Evolutionary conservation across 345 rosid genomes (phyloP).

Genomic region (Moringa oleifera): DNA sequence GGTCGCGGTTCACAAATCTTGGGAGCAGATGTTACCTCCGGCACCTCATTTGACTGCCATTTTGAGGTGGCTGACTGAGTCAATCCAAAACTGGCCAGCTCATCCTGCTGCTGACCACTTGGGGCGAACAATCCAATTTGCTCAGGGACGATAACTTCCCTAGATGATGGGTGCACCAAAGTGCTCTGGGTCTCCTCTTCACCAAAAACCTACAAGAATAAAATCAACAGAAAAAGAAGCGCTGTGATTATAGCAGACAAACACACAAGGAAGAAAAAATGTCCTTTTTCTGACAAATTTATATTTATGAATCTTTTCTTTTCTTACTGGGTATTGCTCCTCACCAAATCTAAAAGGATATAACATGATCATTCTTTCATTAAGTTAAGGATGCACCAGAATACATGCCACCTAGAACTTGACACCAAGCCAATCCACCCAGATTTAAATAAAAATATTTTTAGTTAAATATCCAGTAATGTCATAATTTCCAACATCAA

Average conservation of each 20-base stretch:
- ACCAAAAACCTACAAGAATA: slow-evolving; percentile 18
- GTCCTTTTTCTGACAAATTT: too few species aligned
- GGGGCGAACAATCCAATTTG: slow-evolving; percentile 7
- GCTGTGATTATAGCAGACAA: neutral
- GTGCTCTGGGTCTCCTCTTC: slow-evolving; percentile 40
- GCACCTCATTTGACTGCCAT: slow-evolving; percentile 23
- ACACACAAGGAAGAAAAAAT: too few species aligned
- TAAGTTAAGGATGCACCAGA: too few species aligned
- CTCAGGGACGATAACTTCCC: slow-evolving; percentile 27
- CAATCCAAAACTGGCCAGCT: slow-evolving; percentile 24
- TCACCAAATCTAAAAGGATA: too few species aligned
- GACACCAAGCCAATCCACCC: too few species aligned
- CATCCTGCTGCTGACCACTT: slow-evolving; percentile 15
- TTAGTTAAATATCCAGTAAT: too few species aligned
- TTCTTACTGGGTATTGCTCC: too few species aligned
- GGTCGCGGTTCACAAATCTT: slow-evolving; percentile 13
- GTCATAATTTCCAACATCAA: too few species aligned
- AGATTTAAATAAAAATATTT: too few species aligned
- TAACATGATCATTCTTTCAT: too few species aligned
- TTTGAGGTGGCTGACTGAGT: slow-evolving; percentile 29
- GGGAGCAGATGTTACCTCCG: slow-evolving; percentile 34
- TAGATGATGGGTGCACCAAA: slow-evolving; percentile 24
- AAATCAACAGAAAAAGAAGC: neutral
- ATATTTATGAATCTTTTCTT: too few species aligned
- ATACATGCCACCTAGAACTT: too few species aligned